phyloP scores from a whole-genome alignment of 805 yeast species.

The Metschnikowia chrysomelidarum region DNA sequence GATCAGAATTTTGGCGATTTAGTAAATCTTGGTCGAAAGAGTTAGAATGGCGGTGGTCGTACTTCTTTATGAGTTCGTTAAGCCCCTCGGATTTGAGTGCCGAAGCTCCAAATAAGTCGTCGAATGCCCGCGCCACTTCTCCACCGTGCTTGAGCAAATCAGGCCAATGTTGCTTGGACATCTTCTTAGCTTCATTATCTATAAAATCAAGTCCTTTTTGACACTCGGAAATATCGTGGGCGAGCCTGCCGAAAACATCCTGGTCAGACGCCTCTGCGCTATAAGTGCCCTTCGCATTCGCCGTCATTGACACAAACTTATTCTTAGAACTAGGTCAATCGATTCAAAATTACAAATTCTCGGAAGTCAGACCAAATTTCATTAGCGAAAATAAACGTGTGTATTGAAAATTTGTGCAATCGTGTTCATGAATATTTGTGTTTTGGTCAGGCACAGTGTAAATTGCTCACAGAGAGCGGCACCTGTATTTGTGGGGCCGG shows the following conservation, averaged over 20 bases:
- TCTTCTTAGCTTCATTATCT: slow-evolving; percentile 24
- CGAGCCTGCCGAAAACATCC: slow-evolving; percentile 8
- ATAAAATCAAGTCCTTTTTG: slow-evolving; percentile 46
- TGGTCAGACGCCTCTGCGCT: slow-evolving; percentile 11
- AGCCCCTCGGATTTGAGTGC: slow-evolving; percentile 38
- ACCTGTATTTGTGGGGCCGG: too few relatives aligned
- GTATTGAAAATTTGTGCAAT: too few relatives aligned
- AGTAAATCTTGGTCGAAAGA: slow-evolving; percentile 21
- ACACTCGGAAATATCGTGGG: slow-evolving; percentile 44
- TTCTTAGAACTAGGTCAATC: too few relatives aligned
- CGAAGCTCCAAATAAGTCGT: slow-evolving; percentile 30
- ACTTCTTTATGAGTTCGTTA: slow-evolving; percentile 28
- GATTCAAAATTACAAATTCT: too few relatives aligned
- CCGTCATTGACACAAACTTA: too few relatives aligned
- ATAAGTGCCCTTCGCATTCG: too few relatives aligned
- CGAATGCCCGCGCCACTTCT: slow-evolving; percentile 29
- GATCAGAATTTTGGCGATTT: too few relatives aligned
- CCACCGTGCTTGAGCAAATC: slow-evolving; percentile 32
- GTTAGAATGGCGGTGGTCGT: slow-evolving; percentile 21
- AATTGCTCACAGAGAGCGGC: too few relatives aligned
- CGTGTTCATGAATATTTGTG: too few relatives aligned
- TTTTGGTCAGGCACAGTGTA: too few relatives aligned
- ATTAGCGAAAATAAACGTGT: too few relatives aligned
- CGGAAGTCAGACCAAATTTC: too few relatives aligned
- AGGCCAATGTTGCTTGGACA: slow-evolving; percentile 28